Conservation (phyloP, 2,329 filamentous ascomycete species). For the Trichoderma aggressivum region DNA sequence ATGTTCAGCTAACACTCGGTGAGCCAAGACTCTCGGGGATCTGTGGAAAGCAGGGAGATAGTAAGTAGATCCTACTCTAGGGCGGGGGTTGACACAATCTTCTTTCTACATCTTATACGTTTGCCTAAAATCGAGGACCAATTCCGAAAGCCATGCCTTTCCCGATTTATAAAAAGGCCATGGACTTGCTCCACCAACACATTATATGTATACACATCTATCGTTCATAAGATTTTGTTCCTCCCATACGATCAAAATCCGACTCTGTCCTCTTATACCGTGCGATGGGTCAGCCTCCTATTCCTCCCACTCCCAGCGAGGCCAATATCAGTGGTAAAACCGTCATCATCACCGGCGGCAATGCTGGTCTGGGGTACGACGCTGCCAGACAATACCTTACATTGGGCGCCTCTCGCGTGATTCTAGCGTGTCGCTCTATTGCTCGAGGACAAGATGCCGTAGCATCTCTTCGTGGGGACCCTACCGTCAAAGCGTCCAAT, state of each 20-base stretch:
- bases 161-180: background rate
- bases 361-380: background rate
- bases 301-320: background rate
- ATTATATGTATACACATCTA: background rate
- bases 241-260: background rate
- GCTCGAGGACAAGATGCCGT: background rate
- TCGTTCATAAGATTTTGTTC: background rate
- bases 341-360: conserved; percentile 5
- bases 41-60: background rate
- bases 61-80: background rate
- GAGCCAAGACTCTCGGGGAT: background rate
- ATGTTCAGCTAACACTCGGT: background rate
- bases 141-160: background rate
- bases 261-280: no score
- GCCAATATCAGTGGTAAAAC: background rate
- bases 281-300: background rate
- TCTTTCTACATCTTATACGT: background rate
- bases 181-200: background rate
- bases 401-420: background rate
- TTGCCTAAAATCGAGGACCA: background rate
- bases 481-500: background rate
- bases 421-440: background rate
- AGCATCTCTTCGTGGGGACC: background rate
- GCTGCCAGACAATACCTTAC: conserved; percentile 6
- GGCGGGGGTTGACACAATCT: background rate